Evolutionary conservation across 2,329 filamentous ascomycete genomes (phyloP).

Genomic region (Fusarium fracticaudum): DNA sequence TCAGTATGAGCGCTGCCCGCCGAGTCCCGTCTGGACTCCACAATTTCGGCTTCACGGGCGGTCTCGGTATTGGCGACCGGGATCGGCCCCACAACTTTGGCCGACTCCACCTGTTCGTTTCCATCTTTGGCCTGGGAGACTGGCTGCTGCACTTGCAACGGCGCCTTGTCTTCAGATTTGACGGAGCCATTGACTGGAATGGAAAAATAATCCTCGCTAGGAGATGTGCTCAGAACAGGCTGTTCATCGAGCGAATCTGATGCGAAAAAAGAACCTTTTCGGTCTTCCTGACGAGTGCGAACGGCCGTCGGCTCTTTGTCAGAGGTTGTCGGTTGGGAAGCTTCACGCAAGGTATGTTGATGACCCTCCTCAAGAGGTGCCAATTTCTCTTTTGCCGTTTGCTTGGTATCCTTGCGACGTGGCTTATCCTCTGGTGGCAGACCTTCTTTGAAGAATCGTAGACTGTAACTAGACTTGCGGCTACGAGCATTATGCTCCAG

Average conservation of each 20-base stretch:
- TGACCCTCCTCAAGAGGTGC: slow-evolving; percentile 48
- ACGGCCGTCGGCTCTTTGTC: slow-evolving; percentile 11
- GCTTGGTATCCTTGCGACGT: slow-evolving; percentile 60
- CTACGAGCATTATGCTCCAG: slow-evolving; percentile 72
- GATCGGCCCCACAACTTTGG: slow-evolving; percentile 39
- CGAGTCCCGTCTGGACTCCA: slow-evolving; percentile 49
- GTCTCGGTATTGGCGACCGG: slow-evolving; percentile 33
- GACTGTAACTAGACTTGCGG: slow-evolving; percentile 73
- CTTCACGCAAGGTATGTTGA: not conserved
- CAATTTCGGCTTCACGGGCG: slow-evolving; percentile 41
- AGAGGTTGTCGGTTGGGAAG: not conserved
- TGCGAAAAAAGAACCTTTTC: slow-evolving; percentile 5
- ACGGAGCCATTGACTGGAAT: slow-evolving; percentile 16
- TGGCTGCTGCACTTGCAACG: slow-evolving; percentile 29
- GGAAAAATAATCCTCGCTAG: slow-evolving; percentile 40
- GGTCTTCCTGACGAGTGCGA: slow-evolving; percentile 26
- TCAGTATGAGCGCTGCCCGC: slow-evolving; percentile 50
- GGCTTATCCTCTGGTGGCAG: slow-evolving; percentile 66
- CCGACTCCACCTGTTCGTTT: slow-evolving; percentile 37
- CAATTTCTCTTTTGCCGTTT: slow-evolving; percentile 53
- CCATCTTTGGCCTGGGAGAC: slow-evolving; percentile 21
- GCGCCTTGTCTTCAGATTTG: slow-evolving; percentile 10
- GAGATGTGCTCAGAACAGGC: slow-evolving; percentile 34
- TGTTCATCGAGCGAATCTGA: slow-evolving; percentile 25
- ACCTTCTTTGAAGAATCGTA: slow-evolving; percentile 74